Conservation (phyloP, 2,329 filamentous ascomycete species). For the Blastomyces parvus region DNA sequence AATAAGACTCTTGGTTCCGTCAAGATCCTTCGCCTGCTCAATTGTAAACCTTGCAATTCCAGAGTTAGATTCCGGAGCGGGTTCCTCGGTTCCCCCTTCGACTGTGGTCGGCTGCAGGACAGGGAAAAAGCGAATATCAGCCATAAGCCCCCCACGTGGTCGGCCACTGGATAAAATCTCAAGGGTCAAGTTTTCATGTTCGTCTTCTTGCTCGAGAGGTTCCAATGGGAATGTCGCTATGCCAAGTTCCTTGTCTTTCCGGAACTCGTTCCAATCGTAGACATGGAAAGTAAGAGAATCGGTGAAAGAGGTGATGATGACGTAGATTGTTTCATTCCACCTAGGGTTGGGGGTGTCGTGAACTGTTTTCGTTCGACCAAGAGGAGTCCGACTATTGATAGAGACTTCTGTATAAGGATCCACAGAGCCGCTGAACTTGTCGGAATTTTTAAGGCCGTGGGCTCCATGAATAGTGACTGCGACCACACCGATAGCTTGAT, state of each 20-base stretch:
- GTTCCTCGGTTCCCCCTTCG: constrained; percentile 66
- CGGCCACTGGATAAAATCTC: constrained; percentile 81
- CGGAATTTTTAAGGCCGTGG: constrained; percentile 84
- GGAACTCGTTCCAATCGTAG: constrained; percentile 89
- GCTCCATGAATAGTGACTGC: constrained; percentile 87
- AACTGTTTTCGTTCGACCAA: constrained; percentile 82
- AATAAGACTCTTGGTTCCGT: constrained; percentile 82
- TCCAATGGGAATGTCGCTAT: constrained; percentile 78
- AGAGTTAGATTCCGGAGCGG: constrained; percentile 79
- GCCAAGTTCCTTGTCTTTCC: constrained; percentile 94
- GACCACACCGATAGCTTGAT: constrained; percentile 89
- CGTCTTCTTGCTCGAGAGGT: constrained; percentile 62
- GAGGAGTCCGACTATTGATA: constrained; percentile 68
- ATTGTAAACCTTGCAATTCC: constrained; percentile 90
- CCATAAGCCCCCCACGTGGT: constrained; percentile 65
- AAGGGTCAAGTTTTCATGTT: constrained; percentile 74
- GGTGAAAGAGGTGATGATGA: constrained; percentile 84
- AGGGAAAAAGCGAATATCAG: constrained; percentile 90
- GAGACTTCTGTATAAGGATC: constrained; percentile 84
- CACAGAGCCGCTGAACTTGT: constrained; percentile 83
- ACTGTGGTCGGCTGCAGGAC: constrained; percentile 60
- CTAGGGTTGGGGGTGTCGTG: constrained; percentile 75
- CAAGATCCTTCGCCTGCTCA: constrained; percentile 92
- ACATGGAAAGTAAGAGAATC: constrained; percentile 77
- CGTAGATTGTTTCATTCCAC: constrained; percentile 95